A percentile compares a stretch with the other conserved stretches of the same genome.
These are phyloP conservation scores for Camptophora hylomeconis DNA, from an alignment of 2,329 filamentous ascomycete species.

Conservation along the genomic window DNA sequence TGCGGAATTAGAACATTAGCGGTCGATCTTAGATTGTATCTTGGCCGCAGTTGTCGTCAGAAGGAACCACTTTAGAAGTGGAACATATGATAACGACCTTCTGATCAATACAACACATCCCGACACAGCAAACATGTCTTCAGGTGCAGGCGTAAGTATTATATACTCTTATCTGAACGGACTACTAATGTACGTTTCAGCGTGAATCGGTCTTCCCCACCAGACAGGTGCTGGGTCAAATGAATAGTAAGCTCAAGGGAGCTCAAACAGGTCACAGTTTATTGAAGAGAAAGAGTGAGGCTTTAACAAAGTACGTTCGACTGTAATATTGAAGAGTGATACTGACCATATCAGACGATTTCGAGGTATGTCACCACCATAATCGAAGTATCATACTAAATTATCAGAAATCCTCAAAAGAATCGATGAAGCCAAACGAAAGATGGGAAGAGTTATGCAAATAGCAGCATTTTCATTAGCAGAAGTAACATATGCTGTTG, in stretches of 20 bases:
- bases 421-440: conserved; percentile 97
- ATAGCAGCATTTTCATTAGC: conserved; percentile 95
- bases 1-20: no score
- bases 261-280: conserved; percentile 84
- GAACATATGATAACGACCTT: no score
- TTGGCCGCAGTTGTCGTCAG: no score
- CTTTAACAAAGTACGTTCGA: conserved; percentile 71
- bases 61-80: no score
- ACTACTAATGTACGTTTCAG: conserved; percentile 35
- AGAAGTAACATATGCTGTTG: conserved; percentile 93
- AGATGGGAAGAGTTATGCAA: conserved; percentile 99
- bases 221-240: conserved; percentile 86
- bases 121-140: conserved; percentile 20
- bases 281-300: conserved; percentile 95
- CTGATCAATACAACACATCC: no score
- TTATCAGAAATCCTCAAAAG: conserved; percentile 75
- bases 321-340: conserved; percentile 11
- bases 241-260: conserved; percentile 97
- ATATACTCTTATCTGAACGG: conserved; percentile 7
- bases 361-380: conserved; percentile 49
- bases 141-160: conserved; percentile 9
- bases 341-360: conserved; percentile 51
- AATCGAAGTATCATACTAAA: conserved; percentile 9
- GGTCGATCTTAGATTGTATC: no score
- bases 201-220: conserved; percentile 96